Evolutionary conservation across 768 basidiomycete species (phyloP), one percentile per base, ranked within the genome.

Genomic region (Galerina marginata): DNA sequence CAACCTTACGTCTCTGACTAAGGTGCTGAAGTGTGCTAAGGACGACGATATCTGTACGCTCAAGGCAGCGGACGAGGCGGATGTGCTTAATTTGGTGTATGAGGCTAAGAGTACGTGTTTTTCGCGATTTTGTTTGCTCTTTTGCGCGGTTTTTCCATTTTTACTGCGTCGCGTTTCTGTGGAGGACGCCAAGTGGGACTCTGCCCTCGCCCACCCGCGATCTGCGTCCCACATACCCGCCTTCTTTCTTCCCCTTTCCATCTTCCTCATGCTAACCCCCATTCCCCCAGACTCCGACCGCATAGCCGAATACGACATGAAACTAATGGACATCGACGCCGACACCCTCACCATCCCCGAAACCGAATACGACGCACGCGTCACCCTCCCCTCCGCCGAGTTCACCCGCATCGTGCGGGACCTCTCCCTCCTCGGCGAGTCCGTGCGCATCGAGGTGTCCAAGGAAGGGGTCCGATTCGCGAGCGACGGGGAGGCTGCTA

Each of bases 311-410:
- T 99, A 99, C 77, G 95, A 97, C 67, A 93, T 99, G 91, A 99
- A 99, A 75, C 87, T 99, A 54, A 98, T 99, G 96, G 96, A 99
- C 69, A 99, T 99, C 71, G 96, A 99, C 74, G 81, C 93, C 23
- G 97, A 99, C 76, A 89, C 87, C 46, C 90, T 99, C 53, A 90
- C 91, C 49, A 99, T 99, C 69, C 97, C 97, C 14, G 96, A 98
- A 64, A 99, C 97, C 2, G 91, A 96, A 51, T 99, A 99, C 75
- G 96, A 99, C 68, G 93, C 94, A 3, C 89, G 91, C 57, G 88
- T 99, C 49, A 88, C 89, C 16, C 88, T 99, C 86, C 85, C 92
- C 7, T 86, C 95, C 0, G 60, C 80, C 38, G 97, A 99, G 73
- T 99, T 99, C 71, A 77, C 88, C 26, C 88, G 96, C 54, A 98